Evolutionary conservation across 164 flowering plant species (phyloP).

Genomic region (Vitis rotundifolia): DNA sequence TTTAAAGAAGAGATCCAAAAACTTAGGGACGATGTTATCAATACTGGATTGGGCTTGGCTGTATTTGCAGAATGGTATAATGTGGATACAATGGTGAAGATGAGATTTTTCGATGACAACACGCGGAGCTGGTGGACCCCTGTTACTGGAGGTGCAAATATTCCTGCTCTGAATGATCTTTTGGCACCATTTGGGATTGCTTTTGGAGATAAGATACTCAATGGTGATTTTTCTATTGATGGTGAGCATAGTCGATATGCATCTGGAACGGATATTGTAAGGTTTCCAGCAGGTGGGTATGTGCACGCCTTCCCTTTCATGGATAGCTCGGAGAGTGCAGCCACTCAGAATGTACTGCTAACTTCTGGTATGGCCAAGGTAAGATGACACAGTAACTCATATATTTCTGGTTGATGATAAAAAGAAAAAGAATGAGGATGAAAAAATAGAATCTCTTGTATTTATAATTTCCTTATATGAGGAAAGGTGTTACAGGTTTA

Average conservation of each 20-base stretch:
- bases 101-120: constrained; percentile 98
- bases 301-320: constrained; percentile 81
- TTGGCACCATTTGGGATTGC: constrained; percentile 96
- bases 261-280: constrained; percentile 90
- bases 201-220: constrained; percentile 92
- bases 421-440: not conserved
- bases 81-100: constrained; percentile 95
- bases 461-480: not conserved
- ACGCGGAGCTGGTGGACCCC: constrained; percentile 99
- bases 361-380: constrained; percentile 74
- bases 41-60: constrained; percentile 78
- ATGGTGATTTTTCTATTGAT: constrained; percentile 89
- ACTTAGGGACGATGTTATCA: constrained; percentile 75
- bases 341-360: constrained; percentile 70
- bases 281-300: constrained; percentile 84
- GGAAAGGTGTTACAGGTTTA: too few relatives aligned
- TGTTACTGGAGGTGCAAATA: constrained; percentile 94
- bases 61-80: constrained; percentile 99
- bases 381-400: constrained; percentile 11
- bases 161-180: constrained; percentile 95
- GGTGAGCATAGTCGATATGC: constrained; percentile 97
- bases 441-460: not conserved
- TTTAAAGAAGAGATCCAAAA: constrained; percentile 84
- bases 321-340: constrained; percentile 92
- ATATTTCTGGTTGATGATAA: not conserved